A percentile compares a stretch with the other conserved stretches of the same genome.
phyloP scores from a whole-genome alignment of 129 eudicot species.

The Flaveria linearis region DNA sequence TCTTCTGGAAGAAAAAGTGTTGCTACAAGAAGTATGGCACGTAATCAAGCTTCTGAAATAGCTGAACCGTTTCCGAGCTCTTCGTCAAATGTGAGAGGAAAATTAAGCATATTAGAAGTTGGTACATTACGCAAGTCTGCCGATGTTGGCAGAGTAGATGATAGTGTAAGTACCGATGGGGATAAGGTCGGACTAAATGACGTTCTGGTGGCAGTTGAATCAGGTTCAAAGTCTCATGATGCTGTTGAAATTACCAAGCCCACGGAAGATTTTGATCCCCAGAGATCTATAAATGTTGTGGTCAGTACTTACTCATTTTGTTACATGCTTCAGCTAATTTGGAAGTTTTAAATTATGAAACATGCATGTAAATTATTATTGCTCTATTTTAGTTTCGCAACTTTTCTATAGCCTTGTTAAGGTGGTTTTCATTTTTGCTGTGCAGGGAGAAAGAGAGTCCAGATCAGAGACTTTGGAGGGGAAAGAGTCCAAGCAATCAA shows the following conservation, averaged over 20 bases:
- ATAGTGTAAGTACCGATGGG: slow-evolving; percentile 12
- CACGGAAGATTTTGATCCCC: slow-evolving; percentile 21
- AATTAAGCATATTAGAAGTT: slow-evolving; percentile 25
- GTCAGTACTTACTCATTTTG: slow-evolving; percentile 7
- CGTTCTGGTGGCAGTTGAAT: slow-evolving; percentile 20
- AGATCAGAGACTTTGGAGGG: slow-evolving; percentile 17
- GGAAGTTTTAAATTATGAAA: background rate
- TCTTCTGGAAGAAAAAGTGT: slow-evolving; percentile 52
- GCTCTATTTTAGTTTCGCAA: background rate
- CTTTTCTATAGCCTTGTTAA: background rate
- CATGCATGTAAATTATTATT: background rate
- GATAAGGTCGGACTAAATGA: slow-evolving; percentile 23
- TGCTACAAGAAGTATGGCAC: slow-evolving; percentile 54
- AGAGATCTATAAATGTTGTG: slow-evolving; percentile 8
- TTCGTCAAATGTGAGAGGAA: slow-evolving; percentile 27
- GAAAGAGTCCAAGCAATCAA: slow-evolving; percentile 15
- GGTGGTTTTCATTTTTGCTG: background rate
- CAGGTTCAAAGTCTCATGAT: slow-evolving; percentile 20
- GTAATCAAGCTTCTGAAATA: slow-evolving; percentile 31
- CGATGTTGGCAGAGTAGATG: slow-evolving; percentile 16
- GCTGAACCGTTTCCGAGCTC: slow-evolving; percentile 28
- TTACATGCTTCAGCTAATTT: slow-evolving; percentile 14
- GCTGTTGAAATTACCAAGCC: slow-evolving; percentile 24
- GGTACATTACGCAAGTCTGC: slow-evolving; percentile 13
- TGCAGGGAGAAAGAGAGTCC: slow-evolving; percentile 33